phyloP scores from a whole-genome alignment of 495 filamentous ascomycete genomes.

The Astrocystis sublimbata region DNA sequence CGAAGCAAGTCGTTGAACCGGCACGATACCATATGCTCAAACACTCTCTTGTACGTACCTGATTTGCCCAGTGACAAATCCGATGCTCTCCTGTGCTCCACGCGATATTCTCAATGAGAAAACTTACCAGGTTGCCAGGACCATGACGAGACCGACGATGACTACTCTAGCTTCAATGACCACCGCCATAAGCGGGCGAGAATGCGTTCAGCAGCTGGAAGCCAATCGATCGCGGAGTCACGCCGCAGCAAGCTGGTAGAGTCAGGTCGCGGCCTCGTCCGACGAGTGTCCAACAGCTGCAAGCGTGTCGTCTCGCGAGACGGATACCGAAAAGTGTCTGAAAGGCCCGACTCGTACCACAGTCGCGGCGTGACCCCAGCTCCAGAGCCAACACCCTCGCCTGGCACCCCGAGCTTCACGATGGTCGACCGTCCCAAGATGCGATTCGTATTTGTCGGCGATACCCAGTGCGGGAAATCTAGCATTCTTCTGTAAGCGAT shows the following conservation, averaged over 20 bases:
- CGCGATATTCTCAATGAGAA: not conserved
- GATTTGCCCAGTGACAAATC: not conserved
- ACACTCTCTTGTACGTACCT: constrained; percentile 21
- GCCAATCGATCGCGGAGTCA: not conserved
- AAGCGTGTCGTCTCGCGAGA: not conserved
- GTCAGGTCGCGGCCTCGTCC: constrained; percentile 9
- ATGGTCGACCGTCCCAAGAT: constrained; percentile 24
- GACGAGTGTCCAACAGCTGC: constrained; percentile 20
- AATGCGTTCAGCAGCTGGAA: not conserved
- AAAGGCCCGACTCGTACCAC: not conserved
- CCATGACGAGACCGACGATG: constrained; percentile 1
- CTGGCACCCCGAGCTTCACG: constrained; percentile 12
- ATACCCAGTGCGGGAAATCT: constrained; percentile 31
- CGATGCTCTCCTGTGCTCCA: not conserved
- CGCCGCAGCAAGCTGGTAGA: constrained; percentile 10
- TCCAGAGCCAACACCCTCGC: constrained; percentile 11
- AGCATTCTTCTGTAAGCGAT: constrained; percentile 26
- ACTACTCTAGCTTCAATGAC: not conserved
- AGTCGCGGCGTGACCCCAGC: not conserved
- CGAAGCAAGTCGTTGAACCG: constrained; percentile 15
- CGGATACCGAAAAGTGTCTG: not conserved
- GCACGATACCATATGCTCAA: constrained; percentile 21
- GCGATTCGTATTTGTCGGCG: constrained; percentile 33
- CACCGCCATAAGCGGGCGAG: constrained; percentile 22
- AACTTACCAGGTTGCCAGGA: constrained; percentile 17